phyloP scores from a whole-genome alignment of 352 stramenopile species.

The Phytopythium aichiense region DNA sequence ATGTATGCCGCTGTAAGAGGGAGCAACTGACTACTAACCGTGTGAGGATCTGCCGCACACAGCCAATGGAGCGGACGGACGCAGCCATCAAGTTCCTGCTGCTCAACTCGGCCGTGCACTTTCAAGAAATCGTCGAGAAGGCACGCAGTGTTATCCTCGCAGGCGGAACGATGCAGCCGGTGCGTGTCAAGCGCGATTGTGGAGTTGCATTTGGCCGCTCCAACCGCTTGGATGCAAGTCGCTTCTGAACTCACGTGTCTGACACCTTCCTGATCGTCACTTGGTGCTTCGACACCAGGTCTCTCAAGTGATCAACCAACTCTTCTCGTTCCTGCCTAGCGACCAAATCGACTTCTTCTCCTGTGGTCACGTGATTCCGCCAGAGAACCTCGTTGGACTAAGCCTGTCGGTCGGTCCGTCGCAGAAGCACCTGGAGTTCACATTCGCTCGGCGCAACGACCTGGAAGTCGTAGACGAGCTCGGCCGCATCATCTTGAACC shows the following conservation, averaged over 20 bases:
- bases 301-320: slow-evolving; percentile 91
- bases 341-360: slow-evolving; percentile 93
- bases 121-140: slow-evolving; percentile 94
- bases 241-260: neutral
- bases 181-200: slow-evolving; percentile 11
- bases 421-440: slow-evolving; percentile 93
- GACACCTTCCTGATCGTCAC: neutral
- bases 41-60: neutral
- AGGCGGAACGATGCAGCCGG: slow-evolving; percentile 97
- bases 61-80: slow-evolving; percentile 48
- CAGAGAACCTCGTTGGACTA: slow-evolving; percentile 87
- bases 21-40: neutral
- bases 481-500: slow-evolving; percentile 90
- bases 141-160: slow-evolving; percentile 95
- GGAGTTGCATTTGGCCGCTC: slow-evolving; percentile 6
- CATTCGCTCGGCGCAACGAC: slow-evolving; percentile 73
- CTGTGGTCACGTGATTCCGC: slow-evolving; percentile 97
- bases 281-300: slow-evolving; percentile 32
- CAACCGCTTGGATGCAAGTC: neutral
- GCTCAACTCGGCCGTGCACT: slow-evolving; percentile 93
- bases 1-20: too few species aligned
- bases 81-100: slow-evolving; percentile 92
- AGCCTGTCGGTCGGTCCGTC: slow-evolving; percentile 78
- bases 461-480: slow-evolving; percentile 91
- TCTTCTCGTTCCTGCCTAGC: slow-evolving; percentile 85